phyloP scores from a whole-genome alignment of 1,284 basidiomycete species.

The Apiotrichum siamense region DNA sequence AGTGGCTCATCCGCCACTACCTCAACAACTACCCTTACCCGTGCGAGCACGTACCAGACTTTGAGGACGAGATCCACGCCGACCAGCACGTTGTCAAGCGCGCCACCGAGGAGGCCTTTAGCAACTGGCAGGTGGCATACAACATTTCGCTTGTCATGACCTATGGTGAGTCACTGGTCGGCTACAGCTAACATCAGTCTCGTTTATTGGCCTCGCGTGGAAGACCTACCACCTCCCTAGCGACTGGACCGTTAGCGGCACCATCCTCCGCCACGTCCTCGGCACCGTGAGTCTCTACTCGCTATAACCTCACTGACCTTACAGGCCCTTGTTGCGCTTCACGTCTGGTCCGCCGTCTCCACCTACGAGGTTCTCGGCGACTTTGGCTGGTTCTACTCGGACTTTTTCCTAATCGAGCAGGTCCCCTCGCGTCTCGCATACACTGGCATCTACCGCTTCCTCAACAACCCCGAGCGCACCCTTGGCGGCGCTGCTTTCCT shows the following conservation, averaged over 20 bases:
- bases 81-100: slow-evolving; percentile 52
- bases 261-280: slow-evolving; percentile 78
- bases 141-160: slow-evolving; percentile 93
- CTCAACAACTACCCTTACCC: slow-evolving; percentile 85
- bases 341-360: slow-evolving; percentile 84
- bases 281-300: slow-evolving; percentile 52
- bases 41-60: slow-evolving; percentile 21
- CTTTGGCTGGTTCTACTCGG: slow-evolving; percentile 95
- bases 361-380: slow-evolving; percentile 88
- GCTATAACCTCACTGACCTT: not conserved
- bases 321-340: slow-evolving; percentile 67
- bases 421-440: slow-evolving; percentile 88
- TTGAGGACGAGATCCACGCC: slow-evolving; percentile 50
- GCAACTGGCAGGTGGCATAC: slow-evolving; percentile 90
- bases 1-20: slow-evolving; percentile 89
- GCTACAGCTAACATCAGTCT: slow-evolving; percentile 52
- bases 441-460: slow-evolving; percentile 92
- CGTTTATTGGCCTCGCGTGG: slow-evolving; percentile 75
- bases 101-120: slow-evolving; percentile 84
- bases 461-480: slow-evolving; percentile 88
- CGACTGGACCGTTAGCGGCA: slow-evolving; percentile 85
- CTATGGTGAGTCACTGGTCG: slow-evolving; percentile 60
- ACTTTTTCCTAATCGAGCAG: slow-evolving; percentile 89
- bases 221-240: slow-evolving; percentile 73
- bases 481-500: slow-evolving; percentile 95